Conservation (phyloP, 345 rosid species). For the Gossypium longicalyx region DNA sequence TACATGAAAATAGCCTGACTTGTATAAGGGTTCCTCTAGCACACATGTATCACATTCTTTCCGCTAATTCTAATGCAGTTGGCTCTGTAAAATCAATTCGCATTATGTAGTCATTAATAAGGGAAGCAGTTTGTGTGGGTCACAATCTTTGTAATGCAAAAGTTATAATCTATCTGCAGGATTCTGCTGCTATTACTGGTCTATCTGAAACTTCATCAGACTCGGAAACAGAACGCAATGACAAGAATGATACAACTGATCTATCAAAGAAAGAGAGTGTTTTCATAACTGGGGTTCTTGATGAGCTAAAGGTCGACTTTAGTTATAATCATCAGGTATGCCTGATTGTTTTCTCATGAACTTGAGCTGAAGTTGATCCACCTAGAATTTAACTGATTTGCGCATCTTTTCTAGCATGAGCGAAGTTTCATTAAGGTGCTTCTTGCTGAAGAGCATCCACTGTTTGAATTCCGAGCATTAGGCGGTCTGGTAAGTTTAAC, state of each 20-base stretch:
- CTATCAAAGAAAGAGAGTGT: slow-evolving; percentile 49
- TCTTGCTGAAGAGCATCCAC: slow-evolving; percentile 64
- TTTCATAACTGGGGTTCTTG: slow-evolving; percentile 78
- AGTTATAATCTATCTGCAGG: slow-evolving; percentile 39
- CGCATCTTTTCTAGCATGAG: slow-evolving; percentile 42
- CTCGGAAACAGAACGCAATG: slow-evolving; percentile 52
- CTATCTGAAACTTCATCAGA: slow-evolving; percentile 89
- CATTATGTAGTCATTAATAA: not conserved
- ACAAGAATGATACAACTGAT: slow-evolving; percentile 32
- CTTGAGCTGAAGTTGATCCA: slow-evolving; percentile 15
- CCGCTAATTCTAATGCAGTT: not conserved
- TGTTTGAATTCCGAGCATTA: slow-evolving; percentile 80
- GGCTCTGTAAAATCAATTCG: not conserved
- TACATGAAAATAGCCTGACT: not conserved
- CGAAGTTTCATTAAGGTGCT: slow-evolving; percentile 60
- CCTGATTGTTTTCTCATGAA: slow-evolving; percentile 13
- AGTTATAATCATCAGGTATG: slow-evolving; percentile 63
- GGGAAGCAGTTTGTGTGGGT: not conserved
- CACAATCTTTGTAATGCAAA: not conserved
- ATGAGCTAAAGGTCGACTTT: slow-evolving; percentile 78
- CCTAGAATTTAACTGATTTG: slow-evolving; percentile 28
- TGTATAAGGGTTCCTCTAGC: not conserved
- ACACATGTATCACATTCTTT: not conserved
- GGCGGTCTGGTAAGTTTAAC: slow-evolving; percentile 78
- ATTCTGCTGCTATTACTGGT: slow-evolving; percentile 68